Conservation (phyloP, 2,329 filamentous ascomycete species). For the Curvularia spicifera region DNA sequence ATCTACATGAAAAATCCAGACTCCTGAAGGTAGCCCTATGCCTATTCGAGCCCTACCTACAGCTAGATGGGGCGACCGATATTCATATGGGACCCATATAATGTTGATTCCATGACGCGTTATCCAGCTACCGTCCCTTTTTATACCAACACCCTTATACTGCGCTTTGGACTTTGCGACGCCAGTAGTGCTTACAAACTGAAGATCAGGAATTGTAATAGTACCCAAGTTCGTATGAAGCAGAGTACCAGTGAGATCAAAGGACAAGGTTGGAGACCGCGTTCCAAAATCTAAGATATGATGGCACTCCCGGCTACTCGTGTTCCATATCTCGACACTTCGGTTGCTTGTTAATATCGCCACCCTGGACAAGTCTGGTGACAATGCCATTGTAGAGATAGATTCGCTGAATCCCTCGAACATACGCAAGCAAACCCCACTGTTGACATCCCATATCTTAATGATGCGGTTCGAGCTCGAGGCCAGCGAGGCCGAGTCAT, state of each 20-base stretch:
- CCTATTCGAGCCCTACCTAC: slow-evolving; percentile 21
- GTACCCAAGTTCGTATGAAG: slow-evolving; percentile 26
- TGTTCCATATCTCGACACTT: slow-evolving; percentile 4
- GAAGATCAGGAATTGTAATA: slow-evolving; percentile 16
- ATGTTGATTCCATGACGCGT: slow-evolving; percentile 23
- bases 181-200: neutral
- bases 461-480: neutral
- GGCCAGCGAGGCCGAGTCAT: slow-evolving; percentile 10
- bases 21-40: slow-evolving; percentile 20
- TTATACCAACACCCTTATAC: slow-evolving; percentile 20
- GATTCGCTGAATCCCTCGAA: neutral
- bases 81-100: slow-evolving; percentile 32
- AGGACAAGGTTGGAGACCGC: neutral
- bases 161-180: slow-evolving; percentile 13
- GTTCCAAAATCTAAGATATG: neutral
- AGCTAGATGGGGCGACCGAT: slow-evolving; percentile 24
- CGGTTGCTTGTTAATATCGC: neutral
- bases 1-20: slow-evolving; percentile 23
- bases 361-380: slow-evolving; percentile 12
- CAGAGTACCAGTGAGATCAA: neutral
- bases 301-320: neutral
- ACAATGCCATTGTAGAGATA: slow-evolving; percentile 21
- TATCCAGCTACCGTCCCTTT: slow-evolving; percentile 27
- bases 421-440: no score
- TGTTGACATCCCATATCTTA: no score